Evolutionary conservation across 1,284 basidiomycete species (phyloP).

Genomic region (Ustilago xerochloae): DNA sequence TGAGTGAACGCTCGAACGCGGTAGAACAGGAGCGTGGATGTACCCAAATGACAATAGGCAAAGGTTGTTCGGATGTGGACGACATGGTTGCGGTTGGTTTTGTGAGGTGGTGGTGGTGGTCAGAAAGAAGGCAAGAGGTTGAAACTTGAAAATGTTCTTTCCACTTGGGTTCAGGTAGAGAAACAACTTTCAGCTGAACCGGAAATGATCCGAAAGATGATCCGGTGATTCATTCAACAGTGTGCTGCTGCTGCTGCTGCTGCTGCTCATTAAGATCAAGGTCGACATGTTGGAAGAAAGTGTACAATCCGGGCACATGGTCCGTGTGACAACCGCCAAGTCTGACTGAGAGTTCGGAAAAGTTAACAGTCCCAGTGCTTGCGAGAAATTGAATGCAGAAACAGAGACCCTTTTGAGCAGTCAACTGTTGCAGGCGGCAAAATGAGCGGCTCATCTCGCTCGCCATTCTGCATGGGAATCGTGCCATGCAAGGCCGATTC

Average conservation of each 20-base stretch:
- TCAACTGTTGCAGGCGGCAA: constrained; percentile 2
- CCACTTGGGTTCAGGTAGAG: not conserved
- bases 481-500: constrained; percentile 1
- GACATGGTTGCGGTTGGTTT: constrained; percentile 1
- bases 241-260: not conserved
- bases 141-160: not conserved
- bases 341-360: not conserved
- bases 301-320: constrained; percentile 16
- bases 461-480: constrained; percentile 3
- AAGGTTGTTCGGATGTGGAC: constrained; percentile 26
- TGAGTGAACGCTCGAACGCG: constrained; percentile 62
- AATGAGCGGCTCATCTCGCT: constrained; percentile 30
- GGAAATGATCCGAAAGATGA: too few relatives aligned
- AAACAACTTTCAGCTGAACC: not conserved
- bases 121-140: not conserved
- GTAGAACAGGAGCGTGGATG: constrained; percentile 60
- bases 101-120: not conserved
- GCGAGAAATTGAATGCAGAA: too few relatives aligned
- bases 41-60: constrained; percentile 59
- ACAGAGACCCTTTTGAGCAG: not conserved
- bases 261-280: constrained; percentile 1
- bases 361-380: too few relatives aligned
- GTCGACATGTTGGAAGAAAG: constrained; percentile 11
- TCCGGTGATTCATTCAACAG: not conserved
- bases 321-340: constrained; percentile 7